Evolutionary conservation across 2,329 filamentous ascomycete species (phyloP), one percentile per base, ranked within the genome.

Genomic region (Colletotrichum noveboracense): DNA sequence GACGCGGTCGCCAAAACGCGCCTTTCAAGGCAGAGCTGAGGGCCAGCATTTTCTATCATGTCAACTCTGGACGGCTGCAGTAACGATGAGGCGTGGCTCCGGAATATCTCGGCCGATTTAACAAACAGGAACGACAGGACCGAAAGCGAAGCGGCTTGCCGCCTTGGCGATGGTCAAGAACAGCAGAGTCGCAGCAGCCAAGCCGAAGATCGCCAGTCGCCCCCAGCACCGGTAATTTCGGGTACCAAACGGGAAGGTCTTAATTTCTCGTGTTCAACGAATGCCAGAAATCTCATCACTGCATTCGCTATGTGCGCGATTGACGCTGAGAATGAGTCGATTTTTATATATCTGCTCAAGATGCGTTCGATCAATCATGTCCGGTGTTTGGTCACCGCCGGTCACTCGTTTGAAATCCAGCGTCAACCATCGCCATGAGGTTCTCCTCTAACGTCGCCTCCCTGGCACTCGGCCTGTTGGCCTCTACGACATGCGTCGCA

Each of bases 241-340:
- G 30, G 65, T 66, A 30, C 66, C 34, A 28, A 66, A 64, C 21
- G n/a, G 66, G 66, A 74, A 71, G 71, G 71, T 74, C 58, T 48
- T 60, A 71, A 74, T 74, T 74, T 66, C 71, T 66, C 71, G 71
- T 74, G 48, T 74, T 74, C 60, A 28, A 52, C 21, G 34, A 48
- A 38, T 24, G 60, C 56, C 26, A 13, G 2, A 36, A 7, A 52
- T 13, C 24, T 10, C 14, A 8, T 34, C 43, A 36, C 18, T 30
- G 30, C 12, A 28, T 18, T 48, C 12, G 21, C 24, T 24, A 13
- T 32, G 28, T 43, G 26, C 66, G 32, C 38, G 38, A 55, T 66
- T 38, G 26, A 61, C 62, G 62, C n/a, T 14, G n/a, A 34, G 52
- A 12, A 67, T 58, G n/a, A 26, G 24, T 21, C 8, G 9, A 21